Conservation (phyloP, 2,329 filamentous ascomycete species). For the Daldinia eschscholtzii region DNA sequence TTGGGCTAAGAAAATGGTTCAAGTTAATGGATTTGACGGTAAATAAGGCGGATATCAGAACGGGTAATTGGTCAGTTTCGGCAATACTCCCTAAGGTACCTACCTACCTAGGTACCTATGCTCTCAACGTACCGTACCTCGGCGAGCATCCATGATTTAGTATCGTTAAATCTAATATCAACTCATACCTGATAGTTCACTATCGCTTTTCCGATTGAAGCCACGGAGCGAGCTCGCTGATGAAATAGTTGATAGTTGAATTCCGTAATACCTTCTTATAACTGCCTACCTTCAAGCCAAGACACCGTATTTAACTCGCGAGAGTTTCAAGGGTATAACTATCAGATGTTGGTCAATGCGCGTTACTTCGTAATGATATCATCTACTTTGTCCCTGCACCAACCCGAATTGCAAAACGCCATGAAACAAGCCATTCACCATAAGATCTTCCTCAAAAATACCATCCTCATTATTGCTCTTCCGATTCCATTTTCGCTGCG, state of each 20-base stretch:
- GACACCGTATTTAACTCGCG: neutral
- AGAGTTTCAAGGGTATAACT: neutral
- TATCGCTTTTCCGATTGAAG: too few species aligned
- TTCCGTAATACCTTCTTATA: neutral
- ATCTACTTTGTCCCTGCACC: neutral
- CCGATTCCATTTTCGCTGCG: constrained; percentile 16
- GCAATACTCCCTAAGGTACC: too few species aligned
- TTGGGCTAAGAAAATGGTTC: neutral
- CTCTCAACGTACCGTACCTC: too few species aligned
- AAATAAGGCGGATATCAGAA: too few species aligned
- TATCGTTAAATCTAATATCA: too few species aligned
- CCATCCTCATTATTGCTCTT: neutral
- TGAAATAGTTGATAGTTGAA: too few species aligned
- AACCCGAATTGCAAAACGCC: constrained; percentile 16
- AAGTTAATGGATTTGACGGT: neutral
- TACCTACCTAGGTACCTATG: too few species aligned
- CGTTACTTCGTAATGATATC: neutral
- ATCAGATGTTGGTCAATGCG: neutral
- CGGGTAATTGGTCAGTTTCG: too few species aligned
- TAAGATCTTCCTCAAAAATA: neutral
- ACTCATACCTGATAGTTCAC: too few species aligned
- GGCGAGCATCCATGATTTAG: too few species aligned
- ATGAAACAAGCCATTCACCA: neutral
- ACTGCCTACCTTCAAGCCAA: neutral
- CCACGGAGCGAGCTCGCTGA: neutral